These are phyloP conservation scores for Candida andamanensis DNA, from an alignment of 805 yeast genomes.

Conservation along the genomic window DNA sequence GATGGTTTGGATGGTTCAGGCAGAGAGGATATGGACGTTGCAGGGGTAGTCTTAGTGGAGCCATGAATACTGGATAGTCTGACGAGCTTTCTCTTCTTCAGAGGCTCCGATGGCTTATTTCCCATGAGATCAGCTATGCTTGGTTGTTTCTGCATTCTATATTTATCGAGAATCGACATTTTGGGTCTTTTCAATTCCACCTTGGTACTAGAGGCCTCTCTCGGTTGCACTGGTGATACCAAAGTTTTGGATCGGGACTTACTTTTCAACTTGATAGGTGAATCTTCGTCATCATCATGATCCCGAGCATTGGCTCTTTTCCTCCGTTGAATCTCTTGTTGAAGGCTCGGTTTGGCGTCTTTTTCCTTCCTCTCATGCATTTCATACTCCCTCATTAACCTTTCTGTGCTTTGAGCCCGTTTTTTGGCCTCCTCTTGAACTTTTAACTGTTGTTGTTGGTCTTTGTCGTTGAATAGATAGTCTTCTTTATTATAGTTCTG, in stretches of 20 bases:
- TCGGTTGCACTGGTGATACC: conserved; percentile 17
- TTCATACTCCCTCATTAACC: conserved; percentile 8
- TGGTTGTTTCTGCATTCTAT: conserved; percentile 28
- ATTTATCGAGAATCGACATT: conserved; percentile 39
- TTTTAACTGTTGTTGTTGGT: conserved; percentile 9
- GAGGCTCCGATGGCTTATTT: conserved; percentile 8
- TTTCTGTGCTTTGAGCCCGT: conserved; percentile 3
- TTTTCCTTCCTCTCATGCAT: conserved; percentile 1
- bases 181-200: conserved; percentile 37
- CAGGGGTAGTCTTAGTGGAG: conserved; percentile 6
- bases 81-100: conserved; percentile 32
- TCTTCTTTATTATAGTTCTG: conserved; percentile 21
- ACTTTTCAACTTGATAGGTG: conserved; percentile 27
- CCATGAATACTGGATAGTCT: conserved; percentile 22
- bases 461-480: conserved; percentile 11
- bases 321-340: background rate
- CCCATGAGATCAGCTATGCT: conserved; percentile 19
- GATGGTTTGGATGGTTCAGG: conserved; percentile 3
- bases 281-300: conserved; percentile 30
- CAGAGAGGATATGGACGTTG: conserved; percentile 3
- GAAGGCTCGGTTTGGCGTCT: too few species aligned
- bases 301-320: conserved; percentile 2
- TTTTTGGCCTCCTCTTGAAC: conserved; percentile 11
- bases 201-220: conserved; percentile 25
- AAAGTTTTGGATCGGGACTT: conserved; percentile 20